Conservation (phyloP, 2,329 filamentous ascomycete species). For the Chaetomium strumarium region DNA sequence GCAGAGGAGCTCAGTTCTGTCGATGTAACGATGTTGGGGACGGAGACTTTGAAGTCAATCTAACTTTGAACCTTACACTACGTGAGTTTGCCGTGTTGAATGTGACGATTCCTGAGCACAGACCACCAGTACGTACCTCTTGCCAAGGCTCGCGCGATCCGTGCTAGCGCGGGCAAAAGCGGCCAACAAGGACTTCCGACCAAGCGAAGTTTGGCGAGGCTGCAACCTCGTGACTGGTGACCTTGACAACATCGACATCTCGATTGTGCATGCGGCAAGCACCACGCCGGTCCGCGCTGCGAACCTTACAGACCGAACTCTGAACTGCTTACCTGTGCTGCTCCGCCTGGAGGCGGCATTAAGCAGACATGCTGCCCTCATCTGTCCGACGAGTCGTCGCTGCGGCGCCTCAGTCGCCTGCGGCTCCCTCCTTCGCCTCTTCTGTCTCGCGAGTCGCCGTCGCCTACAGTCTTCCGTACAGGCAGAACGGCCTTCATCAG, state of each 20-base stretch:
- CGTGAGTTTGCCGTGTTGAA: neutral
- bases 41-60: too few relatives aligned
- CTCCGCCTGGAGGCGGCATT: constrained; percentile 15
- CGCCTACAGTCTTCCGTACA: constrained; percentile 32
- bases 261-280: constrained; percentile 2
- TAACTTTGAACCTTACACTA: too few relatives aligned
- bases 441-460: constrained; percentile 36
- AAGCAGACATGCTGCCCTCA: constrained; percentile 45
- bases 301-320: neutral
- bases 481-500: constrained; percentile 39
- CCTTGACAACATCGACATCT: neutral
- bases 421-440: constrained; percentile 39
- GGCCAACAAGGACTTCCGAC: constrained; percentile 21
- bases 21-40: too few relatives aligned
- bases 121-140: constrained; percentile 9
- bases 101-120: too few relatives aligned
- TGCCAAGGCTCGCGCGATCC: constrained; percentile 17
- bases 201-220: constrained; percentile 18
- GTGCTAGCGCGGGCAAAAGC: constrained; percentile 22
- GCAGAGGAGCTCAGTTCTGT: too few relatives aligned
- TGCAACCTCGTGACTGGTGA: constrained; percentile 7
- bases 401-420: constrained; percentile 40
- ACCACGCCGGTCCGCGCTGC: neutral
- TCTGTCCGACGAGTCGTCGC: constrained; percentile 51
- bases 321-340: neutral